Conservation (phyloP, 1,284 basidiomycete genomes). For the Sutorius eximius region DNA sequence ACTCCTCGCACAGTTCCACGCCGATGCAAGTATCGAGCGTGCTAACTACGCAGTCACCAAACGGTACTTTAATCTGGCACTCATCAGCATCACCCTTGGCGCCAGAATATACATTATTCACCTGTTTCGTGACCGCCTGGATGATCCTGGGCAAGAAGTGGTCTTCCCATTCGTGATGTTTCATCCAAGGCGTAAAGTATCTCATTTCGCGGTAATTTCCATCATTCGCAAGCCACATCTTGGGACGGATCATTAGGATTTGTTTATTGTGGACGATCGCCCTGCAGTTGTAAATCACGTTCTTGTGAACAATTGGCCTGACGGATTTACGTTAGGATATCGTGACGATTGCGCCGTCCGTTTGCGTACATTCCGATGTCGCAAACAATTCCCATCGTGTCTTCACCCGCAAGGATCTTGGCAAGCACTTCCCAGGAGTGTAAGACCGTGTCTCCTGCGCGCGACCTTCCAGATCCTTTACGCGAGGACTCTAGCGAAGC, state of each 20-base stretch:
- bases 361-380: conserved; percentile 87
- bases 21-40: conserved; percentile 96
- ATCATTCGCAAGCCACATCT: conserved; percentile 99
- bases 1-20: conserved; percentile 94
- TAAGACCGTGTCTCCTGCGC: conserved; percentile 84
- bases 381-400: conserved; percentile 78
- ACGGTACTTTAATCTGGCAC: conserved; percentile 74
- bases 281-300: conserved; percentile 96
- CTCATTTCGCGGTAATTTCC: conserved; percentile 97
- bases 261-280: conserved; percentile 84
- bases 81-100: conserved; percentile 2
- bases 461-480: background rate
- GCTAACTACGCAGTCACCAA: conserved; percentile 93
- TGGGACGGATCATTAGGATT: conserved; percentile 93
- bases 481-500: background rate
- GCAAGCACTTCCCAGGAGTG: conserved; percentile 96
- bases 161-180: conserved; percentile 84
- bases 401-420: conserved; percentile 80
- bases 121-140: conserved; percentile 86
- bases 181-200: conserved; percentile 96
- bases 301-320: conserved; percentile 96
- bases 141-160: conserved; percentile 89
- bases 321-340: conserved; percentile 1
- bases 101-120: conserved; percentile 30
- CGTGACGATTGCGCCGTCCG: background rate